Percentiles rank a stretch among this genome's conserved stretches.
Evolutionary conservation across 2,329 filamentous ascomycete genomes (phyloP).

Genomic region (Cladosporium sp.): DNA sequence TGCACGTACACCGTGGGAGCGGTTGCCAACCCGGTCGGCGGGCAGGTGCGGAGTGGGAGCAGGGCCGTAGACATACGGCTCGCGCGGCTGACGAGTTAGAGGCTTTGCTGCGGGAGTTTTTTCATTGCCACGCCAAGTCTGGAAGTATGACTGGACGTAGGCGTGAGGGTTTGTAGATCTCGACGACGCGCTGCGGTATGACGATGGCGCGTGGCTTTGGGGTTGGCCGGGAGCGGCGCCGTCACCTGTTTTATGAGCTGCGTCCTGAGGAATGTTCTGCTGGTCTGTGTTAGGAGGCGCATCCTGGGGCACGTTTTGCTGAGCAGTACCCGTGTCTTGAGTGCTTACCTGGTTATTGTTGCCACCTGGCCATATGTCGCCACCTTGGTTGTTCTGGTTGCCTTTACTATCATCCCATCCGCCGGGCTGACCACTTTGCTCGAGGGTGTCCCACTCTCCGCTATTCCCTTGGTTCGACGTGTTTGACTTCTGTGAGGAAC

Average conservation of each 20-base stretch:
- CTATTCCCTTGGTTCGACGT: neutral
- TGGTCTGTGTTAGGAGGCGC: neutral
- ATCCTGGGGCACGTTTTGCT: neutral
- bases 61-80: constrained; percentile 35
- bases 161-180: constrained; percentile 9
- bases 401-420: neutral
- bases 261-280: neutral
- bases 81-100: constrained; percentile 20
- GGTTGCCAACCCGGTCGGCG: constrained; percentile 22
- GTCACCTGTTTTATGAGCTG: neutral
- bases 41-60: constrained; percentile 32
- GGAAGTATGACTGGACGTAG: constrained; percentile 17
- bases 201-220: neutral
- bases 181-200: constrained; percentile 16
- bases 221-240: neutral
- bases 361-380: neutral
- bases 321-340: neutral
- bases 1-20: constrained; percentile 31
- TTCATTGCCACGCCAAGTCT: neutral
- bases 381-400: neutral
- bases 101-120: constrained; percentile 2
- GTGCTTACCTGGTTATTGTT: neutral
- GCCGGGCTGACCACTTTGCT: neutral
- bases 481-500: neutral
- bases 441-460: neutral